Evolutionary conservation across 768 basidiomycete species (phyloP), one percentile per base, ranked within the genome.

Genomic region (Kwoniella sp.): DNA sequence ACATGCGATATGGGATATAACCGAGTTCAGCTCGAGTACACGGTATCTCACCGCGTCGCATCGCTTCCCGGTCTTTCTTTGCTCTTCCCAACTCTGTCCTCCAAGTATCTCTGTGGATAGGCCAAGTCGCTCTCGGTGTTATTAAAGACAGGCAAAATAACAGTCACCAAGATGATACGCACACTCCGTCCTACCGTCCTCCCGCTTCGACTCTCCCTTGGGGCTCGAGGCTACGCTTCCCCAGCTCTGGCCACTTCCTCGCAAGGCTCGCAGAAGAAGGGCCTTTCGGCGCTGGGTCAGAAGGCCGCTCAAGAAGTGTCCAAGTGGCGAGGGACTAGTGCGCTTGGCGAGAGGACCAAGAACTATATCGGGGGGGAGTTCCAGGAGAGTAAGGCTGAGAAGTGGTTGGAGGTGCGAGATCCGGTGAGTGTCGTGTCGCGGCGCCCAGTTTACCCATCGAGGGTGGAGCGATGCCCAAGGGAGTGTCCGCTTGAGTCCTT

Each of bases 281-380:
- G 49, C 7, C 45, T 59, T 41, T 59, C 64, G 5, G 50, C 59
- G 0, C 41, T 63, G 1, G 67, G 58, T 4, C 44, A 39, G 14
- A 28, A 43, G 14, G 65, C 63, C 1, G 65, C 63, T 7, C 59
- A 70, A 29, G 59, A 70, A 29, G 63, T 70, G 28, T 50, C 51
- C 19, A 57, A 57, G 38, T 96, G 89, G 89, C 84, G 84, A 59
- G 92, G 92, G 34, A 92, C 92, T 2, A 86, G 80, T 52, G 84
- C 86, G 20, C 81, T 82, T 11, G 92, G 92, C n/a, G 86, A 82
- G 25, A 84, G 79, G 56, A 91, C 91, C 50, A 91, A 87, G 81
- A 91, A 90, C 73, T 90, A 85, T 75, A 87, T 96, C 53, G 86
- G 83, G 11, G 93, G 92, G 8, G 80, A 90, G 76, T 98, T 91